phyloP scores from a whole-genome alignment of 129 eudicot species.

The Tanacetum coccineum region DNA sequence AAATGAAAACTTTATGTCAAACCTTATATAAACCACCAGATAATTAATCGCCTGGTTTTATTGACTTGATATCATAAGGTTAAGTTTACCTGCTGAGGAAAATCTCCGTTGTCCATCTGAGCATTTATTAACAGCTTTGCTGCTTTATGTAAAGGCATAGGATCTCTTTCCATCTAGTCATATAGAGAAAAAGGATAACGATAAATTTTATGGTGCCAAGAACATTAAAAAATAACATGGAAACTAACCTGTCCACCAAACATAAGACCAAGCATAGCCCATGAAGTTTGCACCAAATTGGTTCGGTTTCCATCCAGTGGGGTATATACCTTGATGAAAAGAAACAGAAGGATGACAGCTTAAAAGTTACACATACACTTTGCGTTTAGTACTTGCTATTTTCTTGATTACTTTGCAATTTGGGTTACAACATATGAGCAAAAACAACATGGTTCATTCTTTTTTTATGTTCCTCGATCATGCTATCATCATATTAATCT shows the following conservation, averaged over 20 bases:
- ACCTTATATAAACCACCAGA: too few relatives aligned
- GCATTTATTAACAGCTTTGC: constrained; percentile 38
- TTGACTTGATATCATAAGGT: background rate
- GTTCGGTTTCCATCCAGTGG: constrained; percentile 49
- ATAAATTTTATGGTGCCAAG: background rate
- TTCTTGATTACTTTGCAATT: too few relatives aligned
- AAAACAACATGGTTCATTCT: too few relatives aligned
- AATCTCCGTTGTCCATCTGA: constrained; percentile 41
- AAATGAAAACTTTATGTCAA: too few relatives aligned
- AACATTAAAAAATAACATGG: background rate
- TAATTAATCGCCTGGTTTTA: background rate
- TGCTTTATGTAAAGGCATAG: constrained; percentile 29
- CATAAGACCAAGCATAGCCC: constrained; percentile 69
- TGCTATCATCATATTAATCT: background rate
- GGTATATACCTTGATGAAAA: constrained; percentile 26
- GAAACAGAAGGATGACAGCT: background rate
- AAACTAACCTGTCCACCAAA: constrained; percentile 45
- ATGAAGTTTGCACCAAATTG: constrained; percentile 53
- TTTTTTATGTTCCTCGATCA: background rate
- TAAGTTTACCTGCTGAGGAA: constrained; percentile 32
- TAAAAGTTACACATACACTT: background rate
- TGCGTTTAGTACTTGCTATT: too few relatives aligned
- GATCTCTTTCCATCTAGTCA: constrained; percentile 30
- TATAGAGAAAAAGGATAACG: background rate
- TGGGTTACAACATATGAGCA: too few relatives aligned